phyloP scores from a whole-genome alignment of 1,139 yeast species.

The Suhomyces terraborum region DNA sequence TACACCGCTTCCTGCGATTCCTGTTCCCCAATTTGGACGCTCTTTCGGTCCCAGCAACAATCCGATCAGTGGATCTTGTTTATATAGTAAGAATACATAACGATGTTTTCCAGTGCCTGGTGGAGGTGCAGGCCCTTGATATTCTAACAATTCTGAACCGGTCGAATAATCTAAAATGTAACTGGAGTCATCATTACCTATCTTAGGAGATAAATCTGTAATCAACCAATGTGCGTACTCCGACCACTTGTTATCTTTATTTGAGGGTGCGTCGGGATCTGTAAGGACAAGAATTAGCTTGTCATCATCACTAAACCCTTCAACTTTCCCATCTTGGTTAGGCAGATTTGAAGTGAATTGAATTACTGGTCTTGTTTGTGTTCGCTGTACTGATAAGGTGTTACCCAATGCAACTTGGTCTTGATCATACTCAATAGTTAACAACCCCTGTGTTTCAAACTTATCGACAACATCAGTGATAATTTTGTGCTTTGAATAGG shows the following conservation, averaged over 20 bases:
- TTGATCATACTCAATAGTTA: slow-evolving; percentile 52
- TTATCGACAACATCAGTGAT: slow-evolving; percentile 63
- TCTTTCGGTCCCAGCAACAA: slow-evolving; percentile 48
- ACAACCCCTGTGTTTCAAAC: slow-evolving; percentile 48
- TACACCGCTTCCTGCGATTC: slow-evolving; percentile 72
- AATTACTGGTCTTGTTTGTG: slow-evolving; percentile 65
- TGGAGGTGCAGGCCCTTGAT: slow-evolving; percentile 86
- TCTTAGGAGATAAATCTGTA: slow-evolving; percentile 57
- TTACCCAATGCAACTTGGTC: slow-evolving; percentile 81
- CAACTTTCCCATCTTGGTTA: slow-evolving; percentile 37
- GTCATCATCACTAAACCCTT: slow-evolving; percentile 47
- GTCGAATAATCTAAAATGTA: slow-evolving; percentile 36
- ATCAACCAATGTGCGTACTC: slow-evolving; percentile 81
- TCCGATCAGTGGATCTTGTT: slow-evolving; percentile 52
- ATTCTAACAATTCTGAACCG: slow-evolving; percentile 43
- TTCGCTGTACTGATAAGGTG: slow-evolving; percentile 60
- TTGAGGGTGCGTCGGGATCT: slow-evolving; percentile 93
- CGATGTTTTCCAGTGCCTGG: slow-evolving; percentile 80
- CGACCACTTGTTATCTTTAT: slow-evolving; percentile 81
- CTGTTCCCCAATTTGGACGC: slow-evolving; percentile 87
- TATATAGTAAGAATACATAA: slow-evolving; percentile 72
- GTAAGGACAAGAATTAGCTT: slow-evolving; percentile 75
- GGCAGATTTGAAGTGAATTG: slow-evolving; percentile 63
- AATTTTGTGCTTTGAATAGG: slow-evolving; percentile 60
- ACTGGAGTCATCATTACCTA: slow-evolving; percentile 35